phyloP scores from a whole-genome alignment of 2,329 filamentous ascomycete species.

The Aspergillus quadrilineatus region DNA sequence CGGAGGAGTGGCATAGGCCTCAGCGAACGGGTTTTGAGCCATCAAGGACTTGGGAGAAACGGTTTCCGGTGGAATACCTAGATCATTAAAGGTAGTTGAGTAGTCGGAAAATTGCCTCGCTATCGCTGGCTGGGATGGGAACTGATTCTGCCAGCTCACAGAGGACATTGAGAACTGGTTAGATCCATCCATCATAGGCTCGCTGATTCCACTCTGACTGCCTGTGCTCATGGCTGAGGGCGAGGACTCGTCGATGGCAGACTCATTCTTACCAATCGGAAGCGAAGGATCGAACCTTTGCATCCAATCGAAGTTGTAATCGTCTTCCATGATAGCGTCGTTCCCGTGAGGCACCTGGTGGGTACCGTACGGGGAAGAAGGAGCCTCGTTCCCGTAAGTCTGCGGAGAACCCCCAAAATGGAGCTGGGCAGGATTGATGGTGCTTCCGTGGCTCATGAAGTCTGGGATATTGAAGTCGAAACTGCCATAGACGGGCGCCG shows the following conservation, averaged over 20 bases:
- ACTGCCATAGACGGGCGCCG: conserved; percentile 71
- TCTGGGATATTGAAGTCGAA: conserved; percentile 71
- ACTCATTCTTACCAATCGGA: conserved; percentile 69
- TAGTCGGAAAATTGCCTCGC: conserved; percentile 71
- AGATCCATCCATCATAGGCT: conserved; percentile 80
- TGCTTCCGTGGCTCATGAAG: conserved; percentile 64
- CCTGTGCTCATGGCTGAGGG: conserved; percentile 94
- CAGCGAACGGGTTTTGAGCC: conserved; percentile 66
- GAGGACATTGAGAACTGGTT: conserved; percentile 60
- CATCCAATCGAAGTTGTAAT: conserved; percentile 82
- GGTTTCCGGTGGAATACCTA: conserved; percentile 67
- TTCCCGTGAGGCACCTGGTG: conserved; percentile 56
- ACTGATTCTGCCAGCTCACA: conserved; percentile 65
- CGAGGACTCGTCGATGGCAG: conserved; percentile 86
- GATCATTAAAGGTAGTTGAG: conserved; percentile 71
- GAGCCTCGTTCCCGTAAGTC: conserved; percentile 40
- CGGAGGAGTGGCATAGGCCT: conserved; percentile 76
- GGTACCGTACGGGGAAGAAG: conserved; percentile 43
- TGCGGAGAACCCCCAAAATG: conserved; percentile 79
- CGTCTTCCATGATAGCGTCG: conserved; percentile 61
- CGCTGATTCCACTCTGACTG: conserved; percentile 76
- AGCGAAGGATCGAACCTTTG: conserved; percentile 77
- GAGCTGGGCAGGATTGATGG: conserved; percentile 66
- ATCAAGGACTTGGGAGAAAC: conserved; percentile 74
- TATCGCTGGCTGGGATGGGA: conserved; percentile 68